Base-by-base conservation (phyloP, 2,329 filamentous ascomycete genomes). In the Davidsoniella virescens region DNA sequence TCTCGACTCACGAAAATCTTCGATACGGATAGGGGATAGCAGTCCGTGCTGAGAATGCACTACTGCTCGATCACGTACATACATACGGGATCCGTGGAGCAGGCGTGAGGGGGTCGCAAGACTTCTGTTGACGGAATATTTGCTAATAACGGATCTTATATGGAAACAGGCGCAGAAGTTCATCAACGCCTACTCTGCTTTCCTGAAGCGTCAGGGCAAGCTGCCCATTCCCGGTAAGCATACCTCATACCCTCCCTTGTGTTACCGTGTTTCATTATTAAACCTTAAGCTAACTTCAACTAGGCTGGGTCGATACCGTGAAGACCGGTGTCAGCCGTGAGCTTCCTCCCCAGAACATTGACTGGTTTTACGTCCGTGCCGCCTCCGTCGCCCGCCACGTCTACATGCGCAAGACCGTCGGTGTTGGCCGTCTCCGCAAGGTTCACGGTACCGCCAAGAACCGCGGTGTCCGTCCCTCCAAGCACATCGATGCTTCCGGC, bases 401-500 rank as follows among this genome's bases (percentile, higher is more conserved):
- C 77, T 98, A 98, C 80, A 78, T 98, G 70, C 85, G 92, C 76
- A 98, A 98, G 80, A 95, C 88, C 57, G 88, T 98, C 67, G 92
- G 92, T 78, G 87, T 98, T 62, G 92, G 92, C 72, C 87, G 92
- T 67, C 82, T 98, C 63, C 84, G 90, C 71, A 94, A 94, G 77
- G 84, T 84, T 59, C 92, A 98, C 80, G 92, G 87, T 64, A 84
- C 80, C 62, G 84, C 84, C 76, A 95, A 94, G 82, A 98, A 96
- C 84, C 87, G 92, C 62, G 92, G 92, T 63, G 80, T 80, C 62
- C 80, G 84, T 61, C 92, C 92, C 67, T 86, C 81, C 58, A 82
- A 94, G 73, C 92, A 98, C 79, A 86, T 94, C 64, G 84, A 95
- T 67, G 92, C 88, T 69, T 88, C 82, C 61, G 90, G 90, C 69